These are phyloP conservation scores for Chionographis japonica DNA, from an alignment of 106 monocot species.

Conservation along the genomic window DNA sequence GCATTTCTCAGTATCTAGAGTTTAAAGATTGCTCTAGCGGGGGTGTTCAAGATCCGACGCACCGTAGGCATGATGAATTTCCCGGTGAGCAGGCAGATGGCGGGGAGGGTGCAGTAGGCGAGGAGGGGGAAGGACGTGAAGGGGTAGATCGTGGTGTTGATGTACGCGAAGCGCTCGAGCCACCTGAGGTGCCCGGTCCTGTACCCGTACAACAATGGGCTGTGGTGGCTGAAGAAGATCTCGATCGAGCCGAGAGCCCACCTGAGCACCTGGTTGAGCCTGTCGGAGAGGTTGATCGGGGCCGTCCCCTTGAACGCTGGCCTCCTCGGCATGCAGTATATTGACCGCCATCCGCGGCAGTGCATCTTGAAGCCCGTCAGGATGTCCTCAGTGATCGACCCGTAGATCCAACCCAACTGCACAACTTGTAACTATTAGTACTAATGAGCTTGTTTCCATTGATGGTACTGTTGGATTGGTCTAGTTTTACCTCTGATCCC, in stretches of 20 bases:
- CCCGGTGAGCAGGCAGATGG: conserved; percentile 82
- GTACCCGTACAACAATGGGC: conserved; percentile 84
- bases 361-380: conserved; percentile 99
- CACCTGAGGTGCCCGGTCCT: conserved; percentile 83
- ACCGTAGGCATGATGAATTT: conserved; percentile 93
- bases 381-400: conserved; percentile 96
- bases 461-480: too few species aligned
- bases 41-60: conserved; percentile 1
- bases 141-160: conserved; percentile 97
- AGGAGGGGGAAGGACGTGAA: conserved; percentile 85
- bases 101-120: conserved; percentile 83
- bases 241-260: conserved; percentile 98
- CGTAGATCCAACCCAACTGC: conserved; percentile 98
- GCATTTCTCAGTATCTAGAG: neutral
- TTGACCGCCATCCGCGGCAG: conserved; percentile 87
- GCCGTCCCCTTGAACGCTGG: conserved; percentile 96
- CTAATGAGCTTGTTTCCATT: neutral
- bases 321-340: conserved; percentile 93
- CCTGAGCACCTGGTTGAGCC: conserved; percentile 89
- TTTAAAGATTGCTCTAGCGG: neutral
- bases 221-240: conserved; percentile 97
- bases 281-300: conserved; percentile 87
- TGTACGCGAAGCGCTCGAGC: conserved; percentile 89
- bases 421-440: neutral
- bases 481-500: conserved; percentile 69